Conservation (phyloP, 2,329 filamentous ascomycete genomes). For the Colletotrichum lupini region DNA sequence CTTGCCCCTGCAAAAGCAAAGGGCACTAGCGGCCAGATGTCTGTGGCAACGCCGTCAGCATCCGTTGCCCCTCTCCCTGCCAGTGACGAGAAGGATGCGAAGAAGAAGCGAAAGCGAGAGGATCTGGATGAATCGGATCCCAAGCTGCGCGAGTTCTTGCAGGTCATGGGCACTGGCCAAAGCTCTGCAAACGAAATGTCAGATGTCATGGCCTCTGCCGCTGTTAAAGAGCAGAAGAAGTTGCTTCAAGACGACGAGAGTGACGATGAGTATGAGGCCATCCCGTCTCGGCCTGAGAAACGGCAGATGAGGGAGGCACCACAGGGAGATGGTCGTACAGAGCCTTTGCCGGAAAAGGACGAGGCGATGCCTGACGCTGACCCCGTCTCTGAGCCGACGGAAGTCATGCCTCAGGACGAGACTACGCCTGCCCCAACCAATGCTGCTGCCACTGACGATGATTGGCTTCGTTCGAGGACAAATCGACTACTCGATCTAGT, state of each 20-base stretch:
- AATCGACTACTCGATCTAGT: slow-evolving; percentile 87
- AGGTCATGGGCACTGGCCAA: slow-evolving; percentile 77
- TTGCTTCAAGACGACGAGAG: slow-evolving; percentile 64
- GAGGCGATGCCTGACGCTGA: slow-evolving; percentile 24
- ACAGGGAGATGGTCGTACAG: slow-evolving; percentile 24
- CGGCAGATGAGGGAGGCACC: slow-evolving; percentile 44
- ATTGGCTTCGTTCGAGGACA: slow-evolving; percentile 92
- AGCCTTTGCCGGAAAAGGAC: slow-evolving; percentile 32
- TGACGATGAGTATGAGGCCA: slow-evolving; percentile 80
- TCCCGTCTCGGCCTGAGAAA: slow-evolving; percentile 65
- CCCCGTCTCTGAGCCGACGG: slow-evolving; percentile 3
- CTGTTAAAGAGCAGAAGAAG: slow-evolving; percentile 44
- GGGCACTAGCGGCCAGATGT: slow-evolving; percentile 13
- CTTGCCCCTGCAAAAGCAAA: slow-evolving; percentile 46
- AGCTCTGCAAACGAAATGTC: slow-evolving; percentile 42
- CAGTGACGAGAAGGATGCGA: slow-evolving; percentile 36
- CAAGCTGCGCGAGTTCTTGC: slow-evolving; percentile 87
- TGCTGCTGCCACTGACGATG: slow-evolving; percentile 74
- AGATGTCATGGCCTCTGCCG: slow-evolving; percentile 29
- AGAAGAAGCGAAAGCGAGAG: slow-evolving; percentile 77
- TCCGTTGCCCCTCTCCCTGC: slow-evolving; percentile 33
- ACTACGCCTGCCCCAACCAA: slow-evolving; percentile 5
- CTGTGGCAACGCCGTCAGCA: slow-evolving; percentile 25
- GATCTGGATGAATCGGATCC: slow-evolving; percentile 72
- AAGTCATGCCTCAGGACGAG: slow-evolving; percentile 27